phyloP scores from a whole-genome alignment of 75 land plant species.

The Cunninghamia lanceolata region DNA sequence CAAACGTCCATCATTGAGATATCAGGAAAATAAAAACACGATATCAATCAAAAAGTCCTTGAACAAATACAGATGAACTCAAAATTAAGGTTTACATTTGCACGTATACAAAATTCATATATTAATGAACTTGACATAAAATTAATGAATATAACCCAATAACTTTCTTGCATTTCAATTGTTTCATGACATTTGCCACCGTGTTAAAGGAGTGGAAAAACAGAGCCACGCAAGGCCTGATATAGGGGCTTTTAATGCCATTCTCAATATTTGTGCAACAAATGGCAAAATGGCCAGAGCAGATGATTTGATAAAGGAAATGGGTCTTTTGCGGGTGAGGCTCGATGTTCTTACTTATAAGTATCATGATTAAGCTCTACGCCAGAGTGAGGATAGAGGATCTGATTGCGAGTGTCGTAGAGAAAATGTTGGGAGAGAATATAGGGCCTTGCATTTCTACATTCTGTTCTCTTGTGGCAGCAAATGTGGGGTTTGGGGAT shows the following conservation, averaged over 20 bases:
- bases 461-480: constrained; percentile 36
- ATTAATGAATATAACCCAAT: too few relatives aligned
- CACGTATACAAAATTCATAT: too few relatives aligned
- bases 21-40: too few relatives aligned
- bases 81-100: too few relatives aligned
- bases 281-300: constrained; percentile 25
- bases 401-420: constrained; percentile 10
- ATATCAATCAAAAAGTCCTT: too few relatives aligned
- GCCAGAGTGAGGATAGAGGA: constrained; percentile 17
- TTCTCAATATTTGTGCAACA: constrained; percentile 46
- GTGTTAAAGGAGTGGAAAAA: not conserved
- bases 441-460: constrained; percentile 29
- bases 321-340: constrained; percentile 16
- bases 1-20: too few relatives aligned
- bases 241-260: constrained; percentile 50
- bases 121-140: too few relatives aligned
- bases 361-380: constrained; percentile 43
- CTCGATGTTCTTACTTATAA: constrained; percentile 47
- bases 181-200: constrained; percentile 34
- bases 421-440: constrained; percentile 20
- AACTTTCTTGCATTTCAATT: constrained; percentile 24
- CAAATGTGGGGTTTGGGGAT: constrained; percentile 36
- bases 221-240: constrained; percentile 21
- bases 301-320: constrained; percentile 15
- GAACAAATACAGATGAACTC: too few relatives aligned